These are phyloP conservation scores for Sugiyamaella japonica DNA, from an alignment of 1,139 yeast species.

Conservation along the genomic window DNA sequence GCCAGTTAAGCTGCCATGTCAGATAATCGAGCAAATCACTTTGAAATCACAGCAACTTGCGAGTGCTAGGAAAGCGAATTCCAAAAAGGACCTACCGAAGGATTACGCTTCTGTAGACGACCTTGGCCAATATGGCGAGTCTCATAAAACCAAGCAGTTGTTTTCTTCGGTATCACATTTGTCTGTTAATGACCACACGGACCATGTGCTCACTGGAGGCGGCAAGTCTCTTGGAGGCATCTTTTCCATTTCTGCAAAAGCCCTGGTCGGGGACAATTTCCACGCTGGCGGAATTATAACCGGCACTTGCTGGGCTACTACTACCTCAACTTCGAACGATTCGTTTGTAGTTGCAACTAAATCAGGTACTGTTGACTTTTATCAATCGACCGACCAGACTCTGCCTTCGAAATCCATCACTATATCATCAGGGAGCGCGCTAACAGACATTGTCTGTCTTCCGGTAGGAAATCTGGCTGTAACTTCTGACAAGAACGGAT, in stretches of 20 bases:
- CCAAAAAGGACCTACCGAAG: slow-evolving; percentile 14
- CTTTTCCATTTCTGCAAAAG: slow-evolving; percentile 22
- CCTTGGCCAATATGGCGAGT: slow-evolving; percentile 16
- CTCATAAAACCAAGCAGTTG: slow-evolving; percentile 31
- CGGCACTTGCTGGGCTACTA: slow-evolving; percentile 30
- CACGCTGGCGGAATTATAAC: slow-evolving; percentile 34
- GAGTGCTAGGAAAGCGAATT: slow-evolving; percentile 25
- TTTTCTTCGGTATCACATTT: slow-evolving; percentile 28
- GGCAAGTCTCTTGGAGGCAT: slow-evolving; percentile 33
- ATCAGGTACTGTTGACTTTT: slow-evolving; percentile 29
- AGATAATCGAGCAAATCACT: slow-evolving; percentile 18
- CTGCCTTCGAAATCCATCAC: slow-evolving; percentile 4
- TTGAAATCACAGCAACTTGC: slow-evolving; percentile 26
- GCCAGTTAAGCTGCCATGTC: neutral
- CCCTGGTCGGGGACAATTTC: slow-evolving; percentile 15
- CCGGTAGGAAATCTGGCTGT: slow-evolving; percentile 42
- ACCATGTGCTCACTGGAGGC: slow-evolving; percentile 32
- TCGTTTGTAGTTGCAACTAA: slow-evolving; percentile 28
- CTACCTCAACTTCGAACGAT: slow-evolving; percentile 5
- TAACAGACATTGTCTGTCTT: slow-evolving; percentile 43
- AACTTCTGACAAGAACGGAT: slow-evolving; percentile 38
- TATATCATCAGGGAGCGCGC: slow-evolving; percentile 18
- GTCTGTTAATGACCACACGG: slow-evolving; percentile 22
- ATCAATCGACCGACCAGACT: neutral
- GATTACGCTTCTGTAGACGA: slow-evolving; percentile 26